phyloP scores from a whole-genome alignment of 176 grass and related monocot genomes.

The Lolium multiflorum region DNA sequence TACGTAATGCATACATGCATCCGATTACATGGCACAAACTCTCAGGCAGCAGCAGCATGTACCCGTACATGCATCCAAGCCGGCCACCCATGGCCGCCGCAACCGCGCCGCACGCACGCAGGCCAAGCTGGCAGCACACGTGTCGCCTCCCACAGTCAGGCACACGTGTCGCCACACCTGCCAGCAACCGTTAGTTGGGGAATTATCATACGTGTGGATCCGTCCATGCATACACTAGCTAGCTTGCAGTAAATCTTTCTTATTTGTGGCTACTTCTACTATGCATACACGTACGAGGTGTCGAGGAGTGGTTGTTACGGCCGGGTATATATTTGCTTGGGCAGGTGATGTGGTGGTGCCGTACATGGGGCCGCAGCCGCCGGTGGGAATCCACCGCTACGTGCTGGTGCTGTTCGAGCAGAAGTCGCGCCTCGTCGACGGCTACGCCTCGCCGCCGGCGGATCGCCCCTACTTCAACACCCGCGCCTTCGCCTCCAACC shows the following conservation, averaged over 20 bases:
- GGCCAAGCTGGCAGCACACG: not conserved
- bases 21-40: not conserved
- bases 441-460: not conserved
- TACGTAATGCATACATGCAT: not conserved
- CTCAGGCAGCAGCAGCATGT: not conserved
- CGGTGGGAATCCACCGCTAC: slow-evolving; percentile 85
- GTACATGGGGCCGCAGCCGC: slow-evolving; percentile 76
- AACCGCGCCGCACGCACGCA: not conserved
- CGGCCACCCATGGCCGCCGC: not conserved
- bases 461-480: slow-evolving; percentile 69
- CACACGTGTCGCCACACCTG: no score
- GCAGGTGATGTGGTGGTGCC: slow-evolving; percentile 70
- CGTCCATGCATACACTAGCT: no score
- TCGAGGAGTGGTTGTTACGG: not conserved
- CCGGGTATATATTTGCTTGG: not conserved
- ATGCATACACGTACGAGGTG: not conserved
- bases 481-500: slow-evolving; percentile 55
- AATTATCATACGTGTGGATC: no score
- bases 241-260: no score
- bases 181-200: no score
- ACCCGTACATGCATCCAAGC: not conserved
- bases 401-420: slow-evolving; percentile 82
- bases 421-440: slow-evolving; percentile 50
- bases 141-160: not conserved
- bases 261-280: no score